Percentiles rank a stretch among this genome's conserved stretches.
Evolutionary conservation across 1,284 basidiomycete genomes (phyloP).

Genomic region (Sphaerobolus stellatus): DNA sequence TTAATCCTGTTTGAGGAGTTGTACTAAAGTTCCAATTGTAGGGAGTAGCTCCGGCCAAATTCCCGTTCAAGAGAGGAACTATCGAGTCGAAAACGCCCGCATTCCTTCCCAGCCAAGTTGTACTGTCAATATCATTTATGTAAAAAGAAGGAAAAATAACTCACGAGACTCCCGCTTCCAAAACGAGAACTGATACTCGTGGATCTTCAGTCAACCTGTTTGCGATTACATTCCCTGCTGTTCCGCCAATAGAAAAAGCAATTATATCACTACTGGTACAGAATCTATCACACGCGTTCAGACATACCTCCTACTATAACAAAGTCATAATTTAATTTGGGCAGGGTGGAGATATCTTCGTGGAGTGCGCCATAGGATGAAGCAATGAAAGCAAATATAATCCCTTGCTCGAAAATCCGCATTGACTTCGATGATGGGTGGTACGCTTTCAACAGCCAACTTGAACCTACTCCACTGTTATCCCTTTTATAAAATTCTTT

Average conservation of each 20-base stretch:
- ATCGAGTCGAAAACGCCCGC: not conserved
- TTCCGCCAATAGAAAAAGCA: slow-evolving; percentile 12
- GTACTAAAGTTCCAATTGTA: slow-evolving; percentile 8
- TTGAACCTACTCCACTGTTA: no score
- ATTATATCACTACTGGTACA: not conserved
- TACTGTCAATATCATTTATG: slow-evolving; percentile 26
- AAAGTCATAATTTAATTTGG: slow-evolving; percentile 15
- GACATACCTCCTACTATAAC: slow-evolving; percentile 19
- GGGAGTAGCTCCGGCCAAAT: slow-evolving; percentile 11
- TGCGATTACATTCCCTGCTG: slow-evolving; percentile 22
- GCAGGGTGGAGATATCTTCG: no score
- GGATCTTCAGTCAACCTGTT: slow-evolving; percentile 26
- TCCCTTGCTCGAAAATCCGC: no score
- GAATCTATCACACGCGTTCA: not conserved
- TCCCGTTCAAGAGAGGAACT: not conserved
- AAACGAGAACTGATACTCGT: slow-evolving; percentile 24
- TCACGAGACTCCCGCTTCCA: slow-evolving; percentile 19
- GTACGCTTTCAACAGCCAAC: no score
- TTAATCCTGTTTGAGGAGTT: not conserved
- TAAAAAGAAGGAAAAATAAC: not conserved
- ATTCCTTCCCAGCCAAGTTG: slow-evolving; percentile 9
- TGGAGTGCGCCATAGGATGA: no score
- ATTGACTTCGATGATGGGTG: no score
- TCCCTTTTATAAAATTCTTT: no score
- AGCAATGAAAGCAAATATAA: no score